Percentiles rank a stretch among this genome's conserved stretches.
Evolutionary conservation across 192 early-diverging fungal genomes (phyloP).

Genomic region (Podila clonocystis): DNA sequence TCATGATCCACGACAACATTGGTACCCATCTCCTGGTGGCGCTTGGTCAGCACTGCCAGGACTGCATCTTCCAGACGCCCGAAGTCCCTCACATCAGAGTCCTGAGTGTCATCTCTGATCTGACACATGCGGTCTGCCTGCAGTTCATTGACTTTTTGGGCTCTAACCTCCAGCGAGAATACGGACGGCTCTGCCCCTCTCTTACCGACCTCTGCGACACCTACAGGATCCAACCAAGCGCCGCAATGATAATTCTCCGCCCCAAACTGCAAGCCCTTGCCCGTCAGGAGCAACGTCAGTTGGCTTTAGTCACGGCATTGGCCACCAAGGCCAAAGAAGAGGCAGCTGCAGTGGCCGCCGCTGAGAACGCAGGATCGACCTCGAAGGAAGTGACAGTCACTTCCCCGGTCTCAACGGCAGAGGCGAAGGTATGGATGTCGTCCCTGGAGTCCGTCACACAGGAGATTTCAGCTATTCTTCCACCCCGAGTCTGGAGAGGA

Average conservation of each 20-base stretch:
- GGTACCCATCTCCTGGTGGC: constrained; percentile 64
- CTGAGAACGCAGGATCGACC: neutral
- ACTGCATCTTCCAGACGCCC: constrained; percentile 55
- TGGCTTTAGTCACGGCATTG: neutral
- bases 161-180: constrained; percentile 57
- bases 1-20: constrained; percentile 64
- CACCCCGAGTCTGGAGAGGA: constrained; percentile 52
- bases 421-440: constrained; percentile 49
- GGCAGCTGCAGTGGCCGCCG: neutral
- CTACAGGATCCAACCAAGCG: constrained; percentile 69
- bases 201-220: constrained; percentile 57
- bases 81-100: constrained; percentile 63
- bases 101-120: constrained; percentile 68
- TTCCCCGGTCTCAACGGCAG: neutral
- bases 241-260: constrained; percentile 72
- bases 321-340: neutral
- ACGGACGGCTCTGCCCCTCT: constrained; percentile 56
- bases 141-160: constrained; percentile 75
- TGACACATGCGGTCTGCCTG: constrained; percentile 65
- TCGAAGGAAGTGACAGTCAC: neutral
- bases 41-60: constrained; percentile 68
- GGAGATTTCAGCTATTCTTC: constrained; percentile 49
- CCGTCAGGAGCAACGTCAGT: neutral
- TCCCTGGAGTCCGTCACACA: constrained; percentile 24
- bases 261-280: constrained; percentile 56